Evolutionary conservation across 768 basidiomycete genomes (phyloP).

Genomic region (Tylopilus sp.): DNA sequence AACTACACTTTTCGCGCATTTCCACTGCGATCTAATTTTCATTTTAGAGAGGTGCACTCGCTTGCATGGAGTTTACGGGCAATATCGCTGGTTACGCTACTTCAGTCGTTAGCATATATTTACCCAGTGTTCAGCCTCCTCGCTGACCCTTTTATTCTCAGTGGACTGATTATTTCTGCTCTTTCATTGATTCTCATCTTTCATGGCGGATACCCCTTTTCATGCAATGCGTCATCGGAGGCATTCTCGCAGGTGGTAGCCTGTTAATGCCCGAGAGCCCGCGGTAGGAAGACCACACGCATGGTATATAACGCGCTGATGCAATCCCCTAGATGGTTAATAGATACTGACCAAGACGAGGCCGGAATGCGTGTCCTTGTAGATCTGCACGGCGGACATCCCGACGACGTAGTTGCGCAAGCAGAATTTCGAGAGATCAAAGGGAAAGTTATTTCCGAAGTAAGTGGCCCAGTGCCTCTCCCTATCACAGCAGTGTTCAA

Average conservation of each 20-base stretch:
- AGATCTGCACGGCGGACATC: conserved; percentile 83
- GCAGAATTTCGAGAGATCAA: conserved; percentile 92
- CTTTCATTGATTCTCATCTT: conserved; percentile 78
- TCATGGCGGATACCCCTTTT: conserved; percentile 92
- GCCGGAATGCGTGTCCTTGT: conserved; percentile 85
- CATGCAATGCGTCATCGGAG: conserved; percentile 84
- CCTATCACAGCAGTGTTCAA: not conserved
- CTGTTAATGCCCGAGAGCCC: conserved; percentile 89
- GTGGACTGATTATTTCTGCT: conserved; percentile 96
- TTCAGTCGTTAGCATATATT: conserved; percentile 64
- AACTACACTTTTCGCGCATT: conserved; percentile 18
- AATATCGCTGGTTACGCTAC: conserved; percentile 89
- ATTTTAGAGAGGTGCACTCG: conserved; percentile 79
- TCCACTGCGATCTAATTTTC: conserved; percentile 1
- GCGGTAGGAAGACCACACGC: conserved; percentile 41
- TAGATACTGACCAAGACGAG: conserved; percentile 79
- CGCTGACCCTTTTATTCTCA: conserved; percentile 24
- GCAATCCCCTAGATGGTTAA: conserved; percentile 63
- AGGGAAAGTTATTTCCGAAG: conserved; percentile 70
- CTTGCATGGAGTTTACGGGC: conserved; percentile 94
- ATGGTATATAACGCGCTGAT: conserved; percentile 2
- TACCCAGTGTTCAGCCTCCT: not conserved
- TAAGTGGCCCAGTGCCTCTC: conserved; percentile 24
- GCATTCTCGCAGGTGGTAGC: conserved; percentile 73
- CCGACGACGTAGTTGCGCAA: conserved; percentile 59